phyloP scores from a whole-genome alignment of 805 yeast species.

The Yamadazyma tumulicola region DNA sequence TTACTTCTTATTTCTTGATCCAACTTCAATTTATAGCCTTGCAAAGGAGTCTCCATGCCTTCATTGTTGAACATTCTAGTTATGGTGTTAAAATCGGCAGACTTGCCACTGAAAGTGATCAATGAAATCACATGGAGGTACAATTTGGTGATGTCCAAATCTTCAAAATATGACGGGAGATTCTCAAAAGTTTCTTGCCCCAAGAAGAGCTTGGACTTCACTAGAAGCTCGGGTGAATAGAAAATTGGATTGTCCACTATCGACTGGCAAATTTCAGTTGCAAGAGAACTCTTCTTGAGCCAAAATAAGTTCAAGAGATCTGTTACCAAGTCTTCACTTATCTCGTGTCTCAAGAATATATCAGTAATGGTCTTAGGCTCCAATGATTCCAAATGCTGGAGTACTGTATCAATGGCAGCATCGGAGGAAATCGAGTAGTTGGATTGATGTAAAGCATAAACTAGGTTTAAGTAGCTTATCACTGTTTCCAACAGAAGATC shows the following conservation, averaged over 20 bases:
- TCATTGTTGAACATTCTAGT: constrained; percentile 5
- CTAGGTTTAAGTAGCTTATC: constrained; percentile 1
- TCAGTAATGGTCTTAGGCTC: neutral
- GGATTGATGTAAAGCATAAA: constrained; percentile 3
- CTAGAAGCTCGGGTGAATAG: constrained; percentile 6
- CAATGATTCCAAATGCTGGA: constrained; percentile 1
- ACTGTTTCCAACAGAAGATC: constrained; percentile 1
- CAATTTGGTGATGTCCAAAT: constrained; percentile 11
- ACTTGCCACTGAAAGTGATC: neutral
- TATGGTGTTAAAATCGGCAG: neutral
- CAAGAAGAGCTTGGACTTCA: constrained; percentile 9
- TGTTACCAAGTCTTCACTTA: constrained; percentile 4
- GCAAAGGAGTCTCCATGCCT: constrained; percentile 15
- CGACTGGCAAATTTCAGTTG: constrained; percentile 1
- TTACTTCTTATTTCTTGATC: constrained; percentile 22
- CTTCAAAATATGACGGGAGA: constrained; percentile 2
- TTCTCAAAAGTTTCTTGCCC: neutral
- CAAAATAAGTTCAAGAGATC: neutral
- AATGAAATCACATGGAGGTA: constrained; percentile 18
- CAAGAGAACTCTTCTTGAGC: neutral
- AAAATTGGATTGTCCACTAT: constrained; percentile 6
- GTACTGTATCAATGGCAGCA: neutral
- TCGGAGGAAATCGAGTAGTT: constrained; percentile 1
- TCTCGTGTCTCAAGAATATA: constrained; percentile 7
- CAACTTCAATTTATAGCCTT: constrained; percentile 25